A percentile compares a stretch with the other conserved stretches of the same genome.
These are phyloP conservation scores for Kluyveromyces aestuarii DNA, from an alignment of 805 yeast genomes.

Conservation along the genomic window DNA sequence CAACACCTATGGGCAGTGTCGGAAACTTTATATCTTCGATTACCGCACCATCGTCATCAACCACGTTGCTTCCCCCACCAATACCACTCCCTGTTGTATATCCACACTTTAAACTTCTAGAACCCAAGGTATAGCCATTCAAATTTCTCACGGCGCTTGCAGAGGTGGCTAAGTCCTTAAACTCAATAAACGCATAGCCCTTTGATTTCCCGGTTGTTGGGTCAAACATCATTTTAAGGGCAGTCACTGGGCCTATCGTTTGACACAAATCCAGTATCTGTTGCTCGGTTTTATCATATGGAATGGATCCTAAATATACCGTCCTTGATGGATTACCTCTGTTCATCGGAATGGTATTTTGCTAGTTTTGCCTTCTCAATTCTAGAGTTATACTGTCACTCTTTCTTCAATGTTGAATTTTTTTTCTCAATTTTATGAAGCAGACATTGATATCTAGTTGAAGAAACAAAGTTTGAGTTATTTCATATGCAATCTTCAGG, in stretches of 20 bases:
- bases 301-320: constrained; percentile 79
- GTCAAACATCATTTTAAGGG: constrained; percentile 71
- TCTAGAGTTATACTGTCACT: not conserved
- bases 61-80: constrained; percentile 3
- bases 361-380: not conserved
- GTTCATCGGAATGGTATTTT: not conserved
- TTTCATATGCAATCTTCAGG: not conserved
- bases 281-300: constrained; percentile 89
- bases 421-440: not conserved
- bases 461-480: no score
- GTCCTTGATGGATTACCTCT: constrained; percentile 27
- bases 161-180: constrained; percentile 76
- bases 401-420: not conserved
- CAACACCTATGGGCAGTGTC: constrained; percentile 47
- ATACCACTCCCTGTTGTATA: constrained; percentile 48
- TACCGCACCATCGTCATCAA: constrained; percentile 3
- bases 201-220: constrained; percentile 83
- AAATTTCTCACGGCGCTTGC: constrained; percentile 84
- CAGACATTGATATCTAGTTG: not conserved
- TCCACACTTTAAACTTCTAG: constrained; percentile 63
- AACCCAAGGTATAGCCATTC: constrained; percentile 69
- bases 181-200: constrained; percentile 85
- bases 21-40: constrained; percentile 26
- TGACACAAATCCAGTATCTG: constrained; percentile 80
- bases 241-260: constrained; percentile 81